Base-by-base conservation (phyloP, 352 stramenopile genomes). In the Globisporangium camurandrum region DNA sequence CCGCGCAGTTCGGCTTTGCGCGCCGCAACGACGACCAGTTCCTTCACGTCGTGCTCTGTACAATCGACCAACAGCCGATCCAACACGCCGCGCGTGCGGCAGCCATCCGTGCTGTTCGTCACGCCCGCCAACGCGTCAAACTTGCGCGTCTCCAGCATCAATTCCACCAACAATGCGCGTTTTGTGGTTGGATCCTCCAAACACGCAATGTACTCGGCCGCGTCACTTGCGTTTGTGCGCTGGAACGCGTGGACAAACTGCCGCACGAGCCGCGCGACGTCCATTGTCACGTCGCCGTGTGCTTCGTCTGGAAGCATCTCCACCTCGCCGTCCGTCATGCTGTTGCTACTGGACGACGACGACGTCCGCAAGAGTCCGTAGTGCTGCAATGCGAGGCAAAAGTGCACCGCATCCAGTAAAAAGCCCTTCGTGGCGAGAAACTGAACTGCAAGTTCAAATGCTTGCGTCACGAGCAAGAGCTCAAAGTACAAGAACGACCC, bases 191-290 rank as follows among this genome's bases (percentile, higher is more conserved):
- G 26, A 30, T 88, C 75, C 11, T 74, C 66, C 46, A 90, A 77
- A 47, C 77, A 90, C 0, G 74, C 75, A 46, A 88, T 68, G 49
- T 93, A 93, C 61, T 91, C 77, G 27, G 83, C 78, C 4, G 83
- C 77, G n/a, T 93, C 83, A 2, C 62, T 64, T 5, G 83, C 66
- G 38, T 93, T 84, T 10, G 70, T 76, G 22, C 79, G 74, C 57
- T 93, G 83, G 67, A 93, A 93, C 7, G 62, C 62, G 49, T 93
- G 83, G 31, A 91, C 65, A 59, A 90, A 93, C 54, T 93, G 83
- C 12, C 83, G 83, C n/a, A 90, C 47, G 33, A 93, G 74, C 19
- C 83, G 77, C 30, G 86, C 72, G 11, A 91, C 46, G 50, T 90
- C 73, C 3, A 88, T 62, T 17, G 52, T n/a, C 8, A 34, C 30